phyloP scores from a whole-genome alignment of 2,329 filamentous ascomycete genomes.

The Chrysoporthe deuterocubensis region DNA sequence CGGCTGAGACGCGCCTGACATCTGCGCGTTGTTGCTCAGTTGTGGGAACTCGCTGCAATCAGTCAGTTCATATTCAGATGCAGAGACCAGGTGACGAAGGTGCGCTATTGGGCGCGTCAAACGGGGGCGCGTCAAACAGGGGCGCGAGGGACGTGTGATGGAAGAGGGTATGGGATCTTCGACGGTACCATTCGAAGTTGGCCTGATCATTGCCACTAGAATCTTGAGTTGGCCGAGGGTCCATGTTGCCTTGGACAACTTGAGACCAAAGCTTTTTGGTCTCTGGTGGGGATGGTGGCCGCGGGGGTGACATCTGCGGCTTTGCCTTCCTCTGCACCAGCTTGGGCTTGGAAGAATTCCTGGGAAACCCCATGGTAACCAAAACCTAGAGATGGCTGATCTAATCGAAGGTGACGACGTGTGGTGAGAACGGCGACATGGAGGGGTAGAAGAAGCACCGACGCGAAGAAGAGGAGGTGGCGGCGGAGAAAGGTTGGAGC shows the following conservation, averaged over 20 bases:
- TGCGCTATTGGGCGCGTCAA: background rate
- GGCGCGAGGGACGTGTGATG: background rate
- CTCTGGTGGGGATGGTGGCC: background rate
- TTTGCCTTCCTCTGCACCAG: constrained; percentile 17
- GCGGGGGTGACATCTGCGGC: constrained; percentile 4
- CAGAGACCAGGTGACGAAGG: background rate
- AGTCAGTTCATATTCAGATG: constrained; percentile 25
- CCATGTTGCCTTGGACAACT: constrained; percentile 17
- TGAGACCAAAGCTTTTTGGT: constrained; percentile 20
- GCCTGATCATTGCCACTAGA: background rate
- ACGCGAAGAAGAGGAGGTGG: background rate
- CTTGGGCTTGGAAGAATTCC: constrained; percentile 16
- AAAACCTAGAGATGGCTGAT: background rate
- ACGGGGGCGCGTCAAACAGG: background rate
- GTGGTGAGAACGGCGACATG: background rate
- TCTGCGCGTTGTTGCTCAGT: constrained; percentile 56
- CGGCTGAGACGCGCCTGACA: constrained; percentile 51
- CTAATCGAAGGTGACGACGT: background rate
- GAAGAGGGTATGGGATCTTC: constrained; percentile 7
- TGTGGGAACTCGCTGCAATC: constrained; percentile 65
- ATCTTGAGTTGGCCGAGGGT: background rate
- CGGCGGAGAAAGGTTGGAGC: background rate
- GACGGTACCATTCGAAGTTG: constrained; percentile 28
- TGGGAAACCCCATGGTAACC: constrained; percentile 11
- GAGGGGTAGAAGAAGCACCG: background rate